phyloP scores from a whole-genome alignment of 176 grass and related monocot species.

The Cymbopogon citratus region DNA sequence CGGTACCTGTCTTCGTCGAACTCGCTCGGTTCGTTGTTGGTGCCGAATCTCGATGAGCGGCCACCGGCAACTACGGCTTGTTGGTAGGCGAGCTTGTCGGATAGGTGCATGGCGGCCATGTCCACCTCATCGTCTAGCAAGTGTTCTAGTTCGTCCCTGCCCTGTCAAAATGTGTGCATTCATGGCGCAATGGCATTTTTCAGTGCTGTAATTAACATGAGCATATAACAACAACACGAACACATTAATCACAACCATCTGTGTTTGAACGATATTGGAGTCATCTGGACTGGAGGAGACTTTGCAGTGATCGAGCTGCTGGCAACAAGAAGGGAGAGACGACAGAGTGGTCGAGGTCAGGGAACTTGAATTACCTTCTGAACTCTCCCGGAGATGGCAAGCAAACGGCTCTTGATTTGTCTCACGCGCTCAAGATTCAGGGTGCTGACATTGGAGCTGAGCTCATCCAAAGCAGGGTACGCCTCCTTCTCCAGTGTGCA shows the following conservation, averaged over 20 bases:
- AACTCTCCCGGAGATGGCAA: constrained; percentile 42
- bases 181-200: not conserved
- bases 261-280: too few relatives aligned
- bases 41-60: constrained; percentile 8
- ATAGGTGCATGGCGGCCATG: constrained; percentile 65
- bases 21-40: constrained; percentile 8
- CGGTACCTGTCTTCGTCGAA: constrained; percentile 37
- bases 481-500: constrained; percentile 54
- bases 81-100: constrained; percentile 54
- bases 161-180: constrained; percentile 17
- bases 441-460: constrained; percentile 66
- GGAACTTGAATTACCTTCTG: constrained; percentile 39
- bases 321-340: not conserved
- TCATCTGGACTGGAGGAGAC: too few relatives aligned
- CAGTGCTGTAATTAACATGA: not conserved
- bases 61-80: not conserved
- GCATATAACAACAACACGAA: not conserved
- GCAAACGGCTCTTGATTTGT: constrained; percentile 68
- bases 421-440: constrained; percentile 68
- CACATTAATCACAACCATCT: not conserved
- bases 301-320: too few relatives aligned
- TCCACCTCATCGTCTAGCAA: constrained; percentile 65
- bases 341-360: not conserved
- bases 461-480: constrained; percentile 65
- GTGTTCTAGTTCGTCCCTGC: constrained; percentile 73